These are phyloP conservation scores for Patellaria atrata DNA, from an alignment of 495 filamentous ascomycete genomes.

Conservation along the genomic window DNA sequence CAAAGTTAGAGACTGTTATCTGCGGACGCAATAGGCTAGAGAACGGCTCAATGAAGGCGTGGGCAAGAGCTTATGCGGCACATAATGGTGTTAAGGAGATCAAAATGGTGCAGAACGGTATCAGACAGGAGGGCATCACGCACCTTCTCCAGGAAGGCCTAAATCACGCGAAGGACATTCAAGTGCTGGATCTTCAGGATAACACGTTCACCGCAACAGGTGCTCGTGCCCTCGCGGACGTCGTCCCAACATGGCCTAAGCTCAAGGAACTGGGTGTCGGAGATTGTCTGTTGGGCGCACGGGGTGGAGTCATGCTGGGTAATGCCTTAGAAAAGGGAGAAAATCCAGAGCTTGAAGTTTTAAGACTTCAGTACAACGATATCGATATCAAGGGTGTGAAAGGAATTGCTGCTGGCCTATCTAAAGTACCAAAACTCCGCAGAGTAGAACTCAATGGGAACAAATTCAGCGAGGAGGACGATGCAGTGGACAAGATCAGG, in stretches of 20 bases:
- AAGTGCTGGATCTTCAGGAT: constrained; percentile 82
- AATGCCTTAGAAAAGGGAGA: constrained; percentile 56
- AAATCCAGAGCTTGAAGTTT: constrained; percentile 60
- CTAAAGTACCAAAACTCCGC: constrained; percentile 53
- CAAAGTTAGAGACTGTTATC: constrained; percentile 79
- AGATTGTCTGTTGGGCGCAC: constrained; percentile 70
- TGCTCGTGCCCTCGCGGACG: constrained; percentile 61
- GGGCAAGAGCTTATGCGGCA: constrained; percentile 72
- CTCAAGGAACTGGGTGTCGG: constrained; percentile 76
- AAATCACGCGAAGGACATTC: constrained; percentile 44
- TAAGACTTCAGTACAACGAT: constrained; percentile 89
- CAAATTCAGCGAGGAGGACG: constrained; percentile 78
- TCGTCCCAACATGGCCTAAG: constrained; percentile 56
- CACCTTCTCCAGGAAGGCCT: constrained; percentile 65
- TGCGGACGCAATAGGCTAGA: constrained; percentile 93
- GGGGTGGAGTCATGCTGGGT: constrained; percentile 61
- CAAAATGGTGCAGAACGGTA: constrained; percentile 98
- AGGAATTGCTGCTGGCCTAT: constrained; percentile 45
- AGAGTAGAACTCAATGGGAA: constrained; percentile 93
- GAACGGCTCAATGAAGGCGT: constrained; percentile 88
- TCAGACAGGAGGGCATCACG: constrained; percentile 81
- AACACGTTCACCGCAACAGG: constrained; percentile 86
- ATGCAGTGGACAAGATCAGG: constrained; percentile 38
- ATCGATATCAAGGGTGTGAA: constrained; percentile 62
- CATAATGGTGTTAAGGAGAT: constrained; percentile 65